These are phyloP conservation scores for Xylaria multiplex DNA, from an alignment of 2,329 filamentous ascomycete genomes.

Conservation along the genomic window DNA sequence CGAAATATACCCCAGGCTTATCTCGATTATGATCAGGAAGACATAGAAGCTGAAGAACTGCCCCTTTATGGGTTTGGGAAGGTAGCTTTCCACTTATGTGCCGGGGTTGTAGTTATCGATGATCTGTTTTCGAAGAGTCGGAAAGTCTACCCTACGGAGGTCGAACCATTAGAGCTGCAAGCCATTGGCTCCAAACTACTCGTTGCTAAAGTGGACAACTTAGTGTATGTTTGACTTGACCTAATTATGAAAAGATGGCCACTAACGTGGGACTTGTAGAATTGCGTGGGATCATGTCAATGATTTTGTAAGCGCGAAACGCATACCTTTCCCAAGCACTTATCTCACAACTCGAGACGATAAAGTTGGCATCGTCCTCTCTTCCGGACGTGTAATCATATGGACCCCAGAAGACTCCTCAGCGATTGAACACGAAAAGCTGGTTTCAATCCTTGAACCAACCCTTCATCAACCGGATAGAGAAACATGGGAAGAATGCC, in stretches of 20 bases:
- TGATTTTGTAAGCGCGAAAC: conserved; percentile 37
- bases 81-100: conserved; percentile 36
- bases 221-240: conserved; percentile 36
- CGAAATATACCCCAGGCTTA: conserved; percentile 5
- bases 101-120: conserved; percentile 36
- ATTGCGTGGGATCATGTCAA: conserved; percentile 43
- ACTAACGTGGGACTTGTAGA: conserved; percentile 36
- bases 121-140: conserved; percentile 37
- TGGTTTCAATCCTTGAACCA: conserved; percentile 17
- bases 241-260: background rate
- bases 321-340: conserved; percentile 30
- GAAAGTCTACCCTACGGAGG: conserved; percentile 37
- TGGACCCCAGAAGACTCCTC: conserved; percentile 39
- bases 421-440: conserved; percentile 28
- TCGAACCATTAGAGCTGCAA: conserved; percentile 23
- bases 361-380: conserved; percentile 39
- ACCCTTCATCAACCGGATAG: background rate
- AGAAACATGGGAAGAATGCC: conserved; percentile 22
- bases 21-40: background rate
- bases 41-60: too few relatives aligned
- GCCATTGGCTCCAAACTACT: conserved; percentile 42
- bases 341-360: conserved; percentile 31
- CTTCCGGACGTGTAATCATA: conserved; percentile 35
- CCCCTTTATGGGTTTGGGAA: conserved; percentile 39
- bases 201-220: conserved; percentile 34